These are phyloP conservation scores for Sarcodon aspratus DNA, from an alignment of 768 basidiomycete genomes.

Conservation along the genomic window DNA sequence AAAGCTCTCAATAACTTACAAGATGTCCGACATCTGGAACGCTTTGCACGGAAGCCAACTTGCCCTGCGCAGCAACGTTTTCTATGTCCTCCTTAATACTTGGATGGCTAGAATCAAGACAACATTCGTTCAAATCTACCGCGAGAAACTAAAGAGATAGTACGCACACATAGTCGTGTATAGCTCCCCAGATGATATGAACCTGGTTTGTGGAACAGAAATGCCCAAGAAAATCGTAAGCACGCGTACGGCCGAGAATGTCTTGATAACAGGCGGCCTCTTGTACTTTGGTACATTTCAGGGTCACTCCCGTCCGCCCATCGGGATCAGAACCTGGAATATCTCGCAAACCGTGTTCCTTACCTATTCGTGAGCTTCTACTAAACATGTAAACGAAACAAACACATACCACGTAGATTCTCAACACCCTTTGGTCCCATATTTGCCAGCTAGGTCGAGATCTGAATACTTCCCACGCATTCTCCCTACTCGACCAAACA, in stretches of 20 bases:
- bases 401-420: constrained; percentile 27
- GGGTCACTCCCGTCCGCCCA: constrained; percentile 32
- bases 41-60: constrained; percentile 2
- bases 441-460: constrained; percentile 26
- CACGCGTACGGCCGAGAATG: constrained; percentile 17
- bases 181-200: constrained; percentile 35
- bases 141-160: neutral
- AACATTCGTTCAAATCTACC: neutral
- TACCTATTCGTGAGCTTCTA: neutral
- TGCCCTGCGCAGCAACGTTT: neutral
- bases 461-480: constrained; percentile 29
- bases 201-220: constrained; percentile 24
- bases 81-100: neutral
- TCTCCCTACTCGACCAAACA: constrained; percentile 39
- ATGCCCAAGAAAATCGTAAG: constrained; percentile 20
- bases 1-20: neutral
- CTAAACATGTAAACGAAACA: neutral
- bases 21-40: neutral
- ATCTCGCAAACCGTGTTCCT: constrained; percentile 31
- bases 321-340: constrained; percentile 33
- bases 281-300: constrained; percentile 33
- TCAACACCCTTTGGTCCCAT: constrained; percentile 40
- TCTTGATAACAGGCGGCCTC: constrained; percentile 38
- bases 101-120: neutral
- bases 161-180: constrained; percentile 31